Conservation (phyloP, 768 basidiomycete species). For the Lyophyllum shimeji region DNA sequence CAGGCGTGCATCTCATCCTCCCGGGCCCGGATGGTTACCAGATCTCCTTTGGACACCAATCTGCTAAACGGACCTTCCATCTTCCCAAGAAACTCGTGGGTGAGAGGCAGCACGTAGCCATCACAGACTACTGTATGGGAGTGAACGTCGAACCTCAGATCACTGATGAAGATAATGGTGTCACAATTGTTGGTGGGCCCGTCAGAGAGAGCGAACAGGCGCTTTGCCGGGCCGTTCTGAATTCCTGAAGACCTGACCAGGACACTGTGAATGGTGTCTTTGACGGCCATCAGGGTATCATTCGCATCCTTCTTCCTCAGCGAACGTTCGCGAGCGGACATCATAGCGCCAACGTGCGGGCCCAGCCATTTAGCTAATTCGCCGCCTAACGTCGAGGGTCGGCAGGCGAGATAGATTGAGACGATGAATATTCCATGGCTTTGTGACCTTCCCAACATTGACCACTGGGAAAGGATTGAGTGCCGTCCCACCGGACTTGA, state of each 20-base stretch:
- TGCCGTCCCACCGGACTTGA: slow-evolving; percentile 14
- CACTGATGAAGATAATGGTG: slow-evolving; percentile 46
- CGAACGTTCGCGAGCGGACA: slow-evolving; percentile 11
- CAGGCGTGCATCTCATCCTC: slow-evolving; percentile 41
- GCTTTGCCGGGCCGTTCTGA: not conserved
- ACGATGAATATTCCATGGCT: slow-evolving; percentile 1
- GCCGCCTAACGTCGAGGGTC: not conserved
- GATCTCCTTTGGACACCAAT: not conserved
- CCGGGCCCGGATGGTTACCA: slow-evolving; percentile 4
- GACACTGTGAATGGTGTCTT: slow-evolving; percentile 6
- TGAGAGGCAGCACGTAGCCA: slow-evolving; percentile 43
- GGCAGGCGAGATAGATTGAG: not conserved
- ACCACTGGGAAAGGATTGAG: slow-evolving; percentile 29
- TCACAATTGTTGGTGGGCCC: slow-evolving; percentile 20
- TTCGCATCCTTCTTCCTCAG: slow-evolving; percentile 6
- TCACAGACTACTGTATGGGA: slow-evolving; percentile 54
- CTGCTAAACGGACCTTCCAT: not conserved
- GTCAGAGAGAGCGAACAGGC: slow-evolving; percentile 23
- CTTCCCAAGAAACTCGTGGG: slow-evolving; percentile 3
- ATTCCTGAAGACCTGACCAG: not conserved
- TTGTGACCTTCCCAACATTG: not conserved
- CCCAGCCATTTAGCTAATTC: not conserved
- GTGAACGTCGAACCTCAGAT: slow-evolving; percentile 45
- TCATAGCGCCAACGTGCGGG: slow-evolving; percentile 3
- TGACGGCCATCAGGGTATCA: slow-evolving; percentile 5